These are phyloP conservation scores for Epichloe typhina DNA, from an alignment of 2,329 filamentous ascomycete genomes.

Conservation along the genomic window DNA sequence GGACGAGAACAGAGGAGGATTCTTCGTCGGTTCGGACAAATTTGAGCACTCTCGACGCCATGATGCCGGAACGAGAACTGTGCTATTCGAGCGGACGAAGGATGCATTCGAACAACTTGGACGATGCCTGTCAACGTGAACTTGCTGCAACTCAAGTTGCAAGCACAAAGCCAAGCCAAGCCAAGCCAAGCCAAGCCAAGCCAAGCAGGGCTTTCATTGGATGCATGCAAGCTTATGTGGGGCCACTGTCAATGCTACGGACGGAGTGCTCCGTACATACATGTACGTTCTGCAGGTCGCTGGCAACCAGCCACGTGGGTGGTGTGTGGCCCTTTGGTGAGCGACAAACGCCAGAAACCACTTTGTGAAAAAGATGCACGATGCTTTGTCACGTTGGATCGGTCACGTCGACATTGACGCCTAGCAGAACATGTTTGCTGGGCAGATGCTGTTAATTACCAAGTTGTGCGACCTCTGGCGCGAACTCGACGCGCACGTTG, in stretches of 20 bases:
- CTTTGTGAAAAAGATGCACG: too few species aligned
- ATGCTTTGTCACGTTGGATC: too few species aligned
- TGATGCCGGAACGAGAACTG: constrained; percentile 4
- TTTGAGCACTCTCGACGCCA: constrained; percentile 34
- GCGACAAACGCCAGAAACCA: neutral
- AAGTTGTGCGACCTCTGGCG: neutral
- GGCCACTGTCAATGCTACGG: neutral
- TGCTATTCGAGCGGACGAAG: neutral
- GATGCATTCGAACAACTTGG: neutral
- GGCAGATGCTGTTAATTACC: too few species aligned
- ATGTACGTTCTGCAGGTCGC: neutral
- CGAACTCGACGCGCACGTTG: neutral
- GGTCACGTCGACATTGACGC: neutral
- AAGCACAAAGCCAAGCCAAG: neutral
- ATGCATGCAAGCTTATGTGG: neutral
- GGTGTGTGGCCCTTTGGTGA: neutral
- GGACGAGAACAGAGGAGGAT: constrained; percentile 44
- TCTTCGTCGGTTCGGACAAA: constrained; percentile 42
- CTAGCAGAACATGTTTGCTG: neutral
- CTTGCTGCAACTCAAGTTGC: too few species aligned
- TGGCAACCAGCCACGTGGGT: neutral
- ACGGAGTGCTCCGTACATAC: too few species aligned
- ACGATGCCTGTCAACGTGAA: too few species aligned
- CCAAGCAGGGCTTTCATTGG: neutral
- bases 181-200: too few species aligned